Percentiles rank a stretch among this genome's conserved stretches.
These are phyloP conservation scores for Suillus paluster DNA, from an alignment of 768 basidiomycete genomes.

Conservation along the genomic window DNA sequence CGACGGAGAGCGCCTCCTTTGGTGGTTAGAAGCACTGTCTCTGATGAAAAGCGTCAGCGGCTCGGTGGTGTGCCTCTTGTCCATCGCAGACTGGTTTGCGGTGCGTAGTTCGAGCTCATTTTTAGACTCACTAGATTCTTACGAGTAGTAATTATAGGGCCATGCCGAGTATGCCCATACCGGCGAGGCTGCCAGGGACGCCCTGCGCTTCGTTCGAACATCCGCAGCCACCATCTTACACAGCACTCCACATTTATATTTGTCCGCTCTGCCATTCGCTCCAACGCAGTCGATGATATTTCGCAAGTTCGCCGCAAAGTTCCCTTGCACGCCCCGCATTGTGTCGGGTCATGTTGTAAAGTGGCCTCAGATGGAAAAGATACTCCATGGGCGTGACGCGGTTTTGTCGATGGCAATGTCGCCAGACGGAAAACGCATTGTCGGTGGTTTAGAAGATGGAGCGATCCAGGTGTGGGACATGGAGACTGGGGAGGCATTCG, in stretches of 20 bases:
- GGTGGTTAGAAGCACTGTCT: too few species aligned
- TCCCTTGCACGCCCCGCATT: neutral
- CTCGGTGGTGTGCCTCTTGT: neutral
- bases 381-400: too few species aligned
- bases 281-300: constrained; percentile 23
- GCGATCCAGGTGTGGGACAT: constrained; percentile 9
- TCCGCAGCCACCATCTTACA: constrained; percentile 17
- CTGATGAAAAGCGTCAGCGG: constrained; percentile 20
- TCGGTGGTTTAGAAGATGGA: constrained; percentile 13
- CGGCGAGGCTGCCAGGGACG: constrained; percentile 9
- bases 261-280: constrained; percentile 28
- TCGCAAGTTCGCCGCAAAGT: constrained; percentile 18
- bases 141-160: neutral
- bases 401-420: too few species aligned
- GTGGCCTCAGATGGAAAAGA: neutral
- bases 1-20: constrained; percentile 7
- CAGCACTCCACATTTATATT: constrained; percentile 27
- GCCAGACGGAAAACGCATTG: neutral
- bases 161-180: neutral
- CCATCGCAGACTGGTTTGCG: neutral
- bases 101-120: neutral
- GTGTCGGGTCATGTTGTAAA: neutral
- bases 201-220: constrained; percentile 12
- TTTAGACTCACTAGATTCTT: neutral
- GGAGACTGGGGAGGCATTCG: neutral